Base-by-base conservation (phyloP, 1,284 basidiomycete species). In the Exsudoporus floridanus region DNA sequence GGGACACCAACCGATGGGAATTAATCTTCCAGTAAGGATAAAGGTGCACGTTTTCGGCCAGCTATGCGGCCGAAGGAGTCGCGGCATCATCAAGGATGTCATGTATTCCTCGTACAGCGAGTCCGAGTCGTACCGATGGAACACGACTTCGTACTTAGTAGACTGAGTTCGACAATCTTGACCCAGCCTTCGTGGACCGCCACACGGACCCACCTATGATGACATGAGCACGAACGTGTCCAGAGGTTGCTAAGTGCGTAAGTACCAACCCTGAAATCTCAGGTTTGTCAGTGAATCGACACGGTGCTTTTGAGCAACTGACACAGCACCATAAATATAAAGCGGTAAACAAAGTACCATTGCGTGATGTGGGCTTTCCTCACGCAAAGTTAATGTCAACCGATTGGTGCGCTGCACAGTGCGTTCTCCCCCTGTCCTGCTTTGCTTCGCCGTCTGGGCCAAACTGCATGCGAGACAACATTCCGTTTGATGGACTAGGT, bases 1-100 rank as follows among this genome's bases (percentile, higher is more conserved):
- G 60, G 60, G 57, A 46, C 23, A 6, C 2, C 18, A 25, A 16
- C 3, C 0, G 6, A 28, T 60, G 60, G 46, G 62, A 61, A 60
- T 25, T 7, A 18, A 13, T 27, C n/a, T 39, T 45, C 19, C 30
- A 21, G 35, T 23, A 21, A 27, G 28, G 47, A 33, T 28, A 39
- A 37, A 50, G 33, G 37, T 18, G 13, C 3, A 10, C 8, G n/a
- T 12, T 38, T 31, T 43, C 36, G 30, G 18, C 12, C 31, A n/a
- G 7, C 30, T 25, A 18, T 45, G 35, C 27, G 13, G 43, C 33
- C 19, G 43, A 37, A 14, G 45, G 18, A 16, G 18, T 37, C 2
- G 31, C 19, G n/a, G 5, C 7, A 9, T 8, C 25, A 35, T 25
- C 28, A 31, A 49, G 7, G 27, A 19, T 13, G 30, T 5, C 18